Evolutionary conservation across 2,329 filamentous ascomycete species (phyloP).

Genomic region (Lecanosticta acicola): DNA sequence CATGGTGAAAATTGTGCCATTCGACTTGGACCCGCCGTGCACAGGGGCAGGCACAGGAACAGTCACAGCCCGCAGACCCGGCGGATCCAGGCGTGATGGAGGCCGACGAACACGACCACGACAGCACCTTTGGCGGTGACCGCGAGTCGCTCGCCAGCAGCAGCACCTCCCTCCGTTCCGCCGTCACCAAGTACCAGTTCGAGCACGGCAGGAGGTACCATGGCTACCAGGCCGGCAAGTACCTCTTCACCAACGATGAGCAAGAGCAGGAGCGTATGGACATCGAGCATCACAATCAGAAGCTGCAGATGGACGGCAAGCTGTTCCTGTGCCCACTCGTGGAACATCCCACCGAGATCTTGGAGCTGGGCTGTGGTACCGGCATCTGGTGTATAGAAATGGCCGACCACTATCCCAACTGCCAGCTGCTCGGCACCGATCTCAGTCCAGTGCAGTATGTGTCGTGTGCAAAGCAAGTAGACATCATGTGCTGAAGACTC

Average conservation of each 20-base stretch:
- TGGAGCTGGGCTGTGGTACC: constrained; percentile 46
- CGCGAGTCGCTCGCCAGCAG: constrained; percentile 21
- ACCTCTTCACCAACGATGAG: constrained; percentile 33
- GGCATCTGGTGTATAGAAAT: constrained; percentile 30
- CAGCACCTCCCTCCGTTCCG: constrained; percentile 15
- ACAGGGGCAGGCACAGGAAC: not conserved
- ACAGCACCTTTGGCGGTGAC: constrained; percentile 28
- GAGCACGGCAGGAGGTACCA: constrained; percentile 29
- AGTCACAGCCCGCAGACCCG: not conserved
- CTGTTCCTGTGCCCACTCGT: constrained; percentile 41
- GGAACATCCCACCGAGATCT: constrained; percentile 36
- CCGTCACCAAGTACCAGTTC: constrained; percentile 16
- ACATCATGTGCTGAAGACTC: not conserved
- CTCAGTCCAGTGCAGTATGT: constrained; percentile 17
- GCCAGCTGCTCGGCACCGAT: constrained; percentile 35
- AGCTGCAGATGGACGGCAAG: constrained; percentile 24
- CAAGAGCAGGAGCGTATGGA: constrained; percentile 29
- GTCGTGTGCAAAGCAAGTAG: not conserved
- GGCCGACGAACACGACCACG: constrained; percentile 24
- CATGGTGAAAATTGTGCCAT: not conserved
- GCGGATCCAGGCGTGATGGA: constrained; percentile 16
- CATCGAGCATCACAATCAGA: constrained; percentile 31
- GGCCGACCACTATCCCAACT: constrained; percentile 31
- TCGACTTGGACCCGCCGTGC: not conserved
- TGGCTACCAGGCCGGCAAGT: constrained; percentile 27